Evolutionary conservation across 495 filamentous ascomycete genomes (phyloP), one percentile per base, ranked within the genome.

Genomic region (Jackrogersella multiformis): DNA sequence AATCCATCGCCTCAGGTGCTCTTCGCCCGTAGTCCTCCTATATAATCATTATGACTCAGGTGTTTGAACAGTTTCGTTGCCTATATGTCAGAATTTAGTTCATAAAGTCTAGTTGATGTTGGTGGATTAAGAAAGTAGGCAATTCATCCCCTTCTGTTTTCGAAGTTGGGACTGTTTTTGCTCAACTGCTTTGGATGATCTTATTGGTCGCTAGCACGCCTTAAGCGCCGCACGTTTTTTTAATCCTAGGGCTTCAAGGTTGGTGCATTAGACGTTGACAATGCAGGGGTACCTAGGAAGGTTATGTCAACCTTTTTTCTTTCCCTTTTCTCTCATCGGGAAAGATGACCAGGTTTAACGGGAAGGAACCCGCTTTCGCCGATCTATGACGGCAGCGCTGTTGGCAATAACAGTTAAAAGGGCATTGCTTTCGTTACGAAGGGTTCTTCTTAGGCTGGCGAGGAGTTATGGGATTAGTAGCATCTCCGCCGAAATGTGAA

Each of bases 331-430:
- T n/a, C 49, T 61, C 54, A 59, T 44, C 54, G 42, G 56, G 59
- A 48, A 45, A 26, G 36, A 16, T 30, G 42, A 61, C 48, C 61
- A 26, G 53, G 67, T 54, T 66, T 30, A 45, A 55, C 61, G 66
- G 61, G 66, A 70, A 70, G 61, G 51, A 57, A 61, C 54, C 61
- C 67, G 45, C 45, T 70, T 20, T 54, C 30, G 52, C 61, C 56
- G 66, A 64, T 64, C 60, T 64, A 69, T 69, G 52, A 69, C 56
- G 61, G 16, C 9, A 53, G 13, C 9, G 16, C 13, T 16, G 44
- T 65, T 61, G 18, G 36, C 13, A 39, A 48, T 26, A 35, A 52
- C 34, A 28, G n/a, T 6, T n/a, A n/a, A 5, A 39, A n/a, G 20
- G 39, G 15, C 30, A 35, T 60, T 55, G 13, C 18, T n/a, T 55